Conservation (phyloP, 441 rosid species). For the Populus tomentosa region DNA sequence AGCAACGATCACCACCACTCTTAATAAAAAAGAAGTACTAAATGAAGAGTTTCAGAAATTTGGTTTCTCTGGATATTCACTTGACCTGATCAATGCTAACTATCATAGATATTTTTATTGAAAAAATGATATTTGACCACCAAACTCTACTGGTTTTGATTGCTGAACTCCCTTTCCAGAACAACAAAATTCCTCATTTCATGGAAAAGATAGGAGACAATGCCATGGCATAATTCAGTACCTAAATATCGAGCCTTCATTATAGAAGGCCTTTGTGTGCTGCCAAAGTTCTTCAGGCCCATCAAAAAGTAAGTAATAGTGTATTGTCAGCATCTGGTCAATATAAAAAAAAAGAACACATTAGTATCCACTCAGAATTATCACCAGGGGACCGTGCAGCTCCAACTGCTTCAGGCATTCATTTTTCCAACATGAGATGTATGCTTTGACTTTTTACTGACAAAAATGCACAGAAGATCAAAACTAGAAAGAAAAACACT, state of each 20-base stretch:
- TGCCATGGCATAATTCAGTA: slow-evolving; percentile 19
- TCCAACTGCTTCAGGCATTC: background rate
- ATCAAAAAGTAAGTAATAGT: slow-evolving; percentile 89
- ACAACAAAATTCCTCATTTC: background rate
- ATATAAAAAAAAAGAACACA: background rate
- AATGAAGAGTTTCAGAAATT: too few relatives aligned
- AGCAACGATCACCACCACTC: too few relatives aligned
- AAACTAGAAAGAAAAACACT: too few relatives aligned
- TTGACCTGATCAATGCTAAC: background rate
- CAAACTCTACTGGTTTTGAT: background rate
- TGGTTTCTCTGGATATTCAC: background rate
- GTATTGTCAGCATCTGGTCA: slow-evolving; percentile 84
- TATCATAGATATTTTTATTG: background rate
- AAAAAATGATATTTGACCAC: background rate
- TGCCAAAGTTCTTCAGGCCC: slow-evolving; percentile 82
- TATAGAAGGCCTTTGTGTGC: slow-evolving; percentile 60
- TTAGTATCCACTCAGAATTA: slow-evolving; percentile 1
- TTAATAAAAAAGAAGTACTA: too few relatives aligned
- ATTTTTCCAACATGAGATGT: background rate
- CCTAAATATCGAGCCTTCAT: slow-evolving; percentile 71
- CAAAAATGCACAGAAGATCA: background rate
- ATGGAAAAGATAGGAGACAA: background rate
- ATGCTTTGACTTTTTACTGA: background rate
- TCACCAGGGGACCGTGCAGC: background rate
- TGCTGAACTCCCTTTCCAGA: background rate